Evolutionary conservation across 768 basidiomycete species (phyloP), one percentile per base, ranked within the genome.

Genomic region (Kwoniella pini): DNA sequence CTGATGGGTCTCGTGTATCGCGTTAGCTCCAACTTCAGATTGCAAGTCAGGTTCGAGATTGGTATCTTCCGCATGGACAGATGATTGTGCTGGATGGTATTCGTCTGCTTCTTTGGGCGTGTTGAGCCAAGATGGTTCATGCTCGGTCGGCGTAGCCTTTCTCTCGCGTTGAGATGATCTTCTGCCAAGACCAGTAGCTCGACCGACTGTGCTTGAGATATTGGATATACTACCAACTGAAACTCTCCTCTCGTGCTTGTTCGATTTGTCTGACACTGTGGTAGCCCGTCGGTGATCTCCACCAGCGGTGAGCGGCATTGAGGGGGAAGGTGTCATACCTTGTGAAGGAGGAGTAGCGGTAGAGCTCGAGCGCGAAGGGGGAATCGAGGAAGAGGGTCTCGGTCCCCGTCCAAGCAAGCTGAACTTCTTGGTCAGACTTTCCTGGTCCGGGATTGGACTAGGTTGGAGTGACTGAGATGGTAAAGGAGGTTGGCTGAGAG

Each of bases 401-500:
- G 57, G 45, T 17, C 54, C 48, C 1, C 61, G 54, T 5, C 67
- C 70, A 11, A 71, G 54, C n/a, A 71, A 51, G 27, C 66, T 64
- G 55, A 70, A 71, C 36, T 60, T 62, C 50, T 67, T 69, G 15
- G 70, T 43, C 12, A 56, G 28, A 6, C 43, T 46, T 27, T 57
- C 61, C 10, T 67, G 60, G 10, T 54, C 57, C 39, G 67, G 68
- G 7, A 31, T 10, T 51, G 71, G 61, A 24, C 66, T 67, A n/a
- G 74, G 67, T 27, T 71, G 70, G 13, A 76, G 0, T 6, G 90
- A 87, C 0, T 86, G 84, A 0, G 86, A 83, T 2, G 84, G 78
- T 1, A 83, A 65, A 7, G 72, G 76, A 5, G 57, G 59, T 45
- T 60, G 64, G 38, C 52, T 54, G 3, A 60, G 42, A 22, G 61